Evolutionary conservation across 768 basidiomycete species (phyloP).

Genomic region (Termitomyces sp.): DNA sequence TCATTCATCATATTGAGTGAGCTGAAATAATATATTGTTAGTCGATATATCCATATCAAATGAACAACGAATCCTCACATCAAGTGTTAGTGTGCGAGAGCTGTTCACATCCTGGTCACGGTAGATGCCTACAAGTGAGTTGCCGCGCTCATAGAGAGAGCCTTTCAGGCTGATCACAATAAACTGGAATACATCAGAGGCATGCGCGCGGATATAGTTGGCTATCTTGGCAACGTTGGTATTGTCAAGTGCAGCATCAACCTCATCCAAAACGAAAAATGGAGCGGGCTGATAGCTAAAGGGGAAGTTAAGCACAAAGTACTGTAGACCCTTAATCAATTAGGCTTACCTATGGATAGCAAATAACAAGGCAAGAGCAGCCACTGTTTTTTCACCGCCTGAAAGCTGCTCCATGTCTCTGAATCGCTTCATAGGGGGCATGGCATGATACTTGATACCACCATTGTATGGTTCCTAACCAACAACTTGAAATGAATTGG

Average conservation of each 20-base stretch:
- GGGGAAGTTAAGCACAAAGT: background rate
- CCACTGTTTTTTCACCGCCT: slow-evolving; percentile 98
- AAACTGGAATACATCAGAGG: slow-evolving; percentile 87
- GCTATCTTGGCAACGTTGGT: slow-evolving; percentile 98
- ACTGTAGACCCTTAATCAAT: background rate
- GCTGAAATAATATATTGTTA: background rate
- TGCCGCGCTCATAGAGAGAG: slow-evolving; percentile 84
- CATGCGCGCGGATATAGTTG: slow-evolving; percentile 83
- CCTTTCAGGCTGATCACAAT: slow-evolving; percentile 97
- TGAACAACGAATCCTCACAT: slow-evolving; percentile 45
- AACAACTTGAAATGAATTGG: background rate
- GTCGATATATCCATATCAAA: background rate
- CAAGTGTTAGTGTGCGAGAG: slow-evolving; percentile 85
- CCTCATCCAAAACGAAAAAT: slow-evolving; percentile 98
- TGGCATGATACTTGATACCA: slow-evolving; percentile 98
- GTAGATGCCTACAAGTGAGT: slow-evolving; percentile 90
- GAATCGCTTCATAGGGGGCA: slow-evolving; percentile 99
- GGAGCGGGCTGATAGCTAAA: slow-evolving; percentile 90
- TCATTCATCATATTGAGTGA: slow-evolving; percentile 3
- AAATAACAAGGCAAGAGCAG: slow-evolving; percentile 92
- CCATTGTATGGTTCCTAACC: slow-evolving; percentile 55
- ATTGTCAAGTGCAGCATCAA: slow-evolving; percentile 96
- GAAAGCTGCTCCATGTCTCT: slow-evolving; percentile 98
- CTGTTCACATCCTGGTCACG: slow-evolving; percentile 93
- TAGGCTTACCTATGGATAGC: slow-evolving; percentile 82